A percentile compares a stretch with the other conserved stretches of the same genome.
These are phyloP conservation scores for Priceomyces fermenticarens DNA, from an alignment of 805 yeast species.

Conservation along the genomic window DNA sequence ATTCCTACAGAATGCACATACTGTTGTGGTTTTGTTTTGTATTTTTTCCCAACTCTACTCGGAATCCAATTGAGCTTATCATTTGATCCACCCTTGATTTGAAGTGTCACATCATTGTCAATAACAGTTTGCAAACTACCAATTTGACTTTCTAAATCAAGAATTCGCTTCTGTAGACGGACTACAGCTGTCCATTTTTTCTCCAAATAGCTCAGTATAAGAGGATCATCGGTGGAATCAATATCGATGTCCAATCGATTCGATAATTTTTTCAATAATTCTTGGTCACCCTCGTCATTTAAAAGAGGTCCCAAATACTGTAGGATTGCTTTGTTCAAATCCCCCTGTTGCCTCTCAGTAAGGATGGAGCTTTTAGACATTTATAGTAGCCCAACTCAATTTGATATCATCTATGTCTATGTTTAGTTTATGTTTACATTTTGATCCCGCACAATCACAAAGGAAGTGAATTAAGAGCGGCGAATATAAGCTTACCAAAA, in stretches of 20 bases:
- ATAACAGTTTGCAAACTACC: constrained; percentile 46
- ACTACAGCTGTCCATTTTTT: constrained; percentile 88
- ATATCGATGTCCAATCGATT: constrained; percentile 13
- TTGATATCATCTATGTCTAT: neutral
- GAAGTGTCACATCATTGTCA: constrained; percentile 22
- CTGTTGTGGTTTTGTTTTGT: constrained; percentile 52
- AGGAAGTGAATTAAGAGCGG: neutral
- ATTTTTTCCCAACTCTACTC: constrained; percentile 34
- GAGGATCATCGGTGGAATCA: constrained; percentile 14
- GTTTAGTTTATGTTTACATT: neutral
- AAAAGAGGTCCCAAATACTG: constrained; percentile 44
- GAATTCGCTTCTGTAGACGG: constrained; percentile 68
- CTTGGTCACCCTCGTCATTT: constrained; percentile 14
- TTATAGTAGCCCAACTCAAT: neutral
- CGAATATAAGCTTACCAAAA: neutral
- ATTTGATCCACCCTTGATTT: neutral
- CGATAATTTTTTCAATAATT: constrained; percentile 9
- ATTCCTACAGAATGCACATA: constrained; percentile 61
- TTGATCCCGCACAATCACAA: constrained; percentile 1
- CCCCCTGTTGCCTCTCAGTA: constrained; percentile 42
- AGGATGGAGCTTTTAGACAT: constrained; percentile 18
- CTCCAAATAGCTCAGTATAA: constrained; percentile 49
- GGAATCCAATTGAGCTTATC: constrained; percentile 65
- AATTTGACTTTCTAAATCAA: constrained; percentile 65
- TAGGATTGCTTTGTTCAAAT: constrained; percentile 45